Evolutionary conservation across 768 basidiomycete species (phyloP).

Genomic region (Ramaria sp.): DNA sequence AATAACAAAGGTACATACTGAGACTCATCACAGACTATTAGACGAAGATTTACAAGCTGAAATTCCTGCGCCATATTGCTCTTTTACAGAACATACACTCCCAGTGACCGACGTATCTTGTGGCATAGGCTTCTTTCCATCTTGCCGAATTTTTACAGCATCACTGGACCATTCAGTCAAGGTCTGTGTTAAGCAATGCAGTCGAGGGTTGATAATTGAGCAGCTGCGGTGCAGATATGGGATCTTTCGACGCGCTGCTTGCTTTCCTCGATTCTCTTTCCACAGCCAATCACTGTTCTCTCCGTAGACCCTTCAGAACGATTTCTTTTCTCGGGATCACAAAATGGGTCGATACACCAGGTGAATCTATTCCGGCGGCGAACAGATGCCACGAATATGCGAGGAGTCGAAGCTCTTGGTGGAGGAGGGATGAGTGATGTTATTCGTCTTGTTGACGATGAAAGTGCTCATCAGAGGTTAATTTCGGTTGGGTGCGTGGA

Average conservation of each 20-base stretch:
- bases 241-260: slow-evolving; percentile 64
- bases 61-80: slow-evolving; percentile 64
- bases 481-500: slow-evolving; percentile 53
- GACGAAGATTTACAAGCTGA: slow-evolving; percentile 69
- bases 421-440: slow-evolving; percentile 62
- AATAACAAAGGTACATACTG: background rate
- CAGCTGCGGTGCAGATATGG: slow-evolving; percentile 51
- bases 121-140: slow-evolving; percentile 72
- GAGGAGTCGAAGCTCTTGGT: slow-evolving; percentile 55
- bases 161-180: slow-evolving; percentile 89
- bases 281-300: slow-evolving; percentile 57
- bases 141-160: slow-evolving; percentile 66
- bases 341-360: slow-evolving; percentile 66
- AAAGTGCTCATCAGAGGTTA: slow-evolving; percentile 43
- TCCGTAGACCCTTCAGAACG: slow-evolving; percentile 82
- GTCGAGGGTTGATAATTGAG: slow-evolving; percentile 6
- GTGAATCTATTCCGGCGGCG: slow-evolving; percentile 66
- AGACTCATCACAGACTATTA: slow-evolving; percentile 42
- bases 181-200: slow-evolving; percentile 29
- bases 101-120: slow-evolving; percentile 75
- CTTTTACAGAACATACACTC: slow-evolving; percentile 85
- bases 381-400: slow-evolving; percentile 40
- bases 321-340: slow-evolving; percentile 77
- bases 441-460: slow-evolving; percentile 52
- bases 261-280: slow-evolving; percentile 82